Evolutionary conservation across 83 land plant species (phyloP).

Genomic region (Diphasiastrum complanatum): DNA sequence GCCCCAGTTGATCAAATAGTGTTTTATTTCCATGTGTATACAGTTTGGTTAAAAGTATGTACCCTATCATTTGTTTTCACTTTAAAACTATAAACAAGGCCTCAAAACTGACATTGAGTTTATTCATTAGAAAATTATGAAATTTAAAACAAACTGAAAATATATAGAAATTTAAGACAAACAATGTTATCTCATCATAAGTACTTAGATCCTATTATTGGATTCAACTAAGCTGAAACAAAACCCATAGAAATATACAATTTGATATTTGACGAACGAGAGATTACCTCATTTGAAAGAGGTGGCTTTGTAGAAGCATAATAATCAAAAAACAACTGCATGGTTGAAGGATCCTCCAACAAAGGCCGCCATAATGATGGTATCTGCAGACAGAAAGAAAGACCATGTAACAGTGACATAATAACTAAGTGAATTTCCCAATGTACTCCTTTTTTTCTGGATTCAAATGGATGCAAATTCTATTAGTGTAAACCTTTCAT

Average conservation of each 20-base stretch:
- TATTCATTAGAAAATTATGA: too few relatives aligned
- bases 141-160: too few relatives aligned
- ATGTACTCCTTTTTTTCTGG: not conserved
- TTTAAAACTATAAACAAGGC: too few relatives aligned
- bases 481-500: not conserved
- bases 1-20: too few relatives aligned
- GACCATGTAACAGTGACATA: not conserved
- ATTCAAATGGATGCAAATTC: not conserved
- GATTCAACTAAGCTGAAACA: not conserved
- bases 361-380: conserved; percentile 80
- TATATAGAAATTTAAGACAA: too few relatives aligned
- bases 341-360: conserved; percentile 69
- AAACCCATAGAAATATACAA: not conserved
- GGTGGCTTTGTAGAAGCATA: conserved; percentile 68
- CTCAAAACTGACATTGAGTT: too few relatives aligned
- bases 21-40: too few relatives aligned
- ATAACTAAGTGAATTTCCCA: not conserved
- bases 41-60: too few relatives aligned
- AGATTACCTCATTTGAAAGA: conserved; percentile 59
- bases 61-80: too few relatives aligned
- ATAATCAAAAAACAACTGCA: conserved; percentile 89
- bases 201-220: too few relatives aligned
- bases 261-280: not conserved
- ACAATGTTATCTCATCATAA: too few relatives aligned
- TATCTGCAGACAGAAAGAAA: conserved; percentile 39